Percentiles rank a stretch among this genome's conserved stretches.
These are phyloP conservation scores for Nitzschia palea DNA, from an alignment of 108 stramenopile species.

Conservation along the genomic window DNA sequence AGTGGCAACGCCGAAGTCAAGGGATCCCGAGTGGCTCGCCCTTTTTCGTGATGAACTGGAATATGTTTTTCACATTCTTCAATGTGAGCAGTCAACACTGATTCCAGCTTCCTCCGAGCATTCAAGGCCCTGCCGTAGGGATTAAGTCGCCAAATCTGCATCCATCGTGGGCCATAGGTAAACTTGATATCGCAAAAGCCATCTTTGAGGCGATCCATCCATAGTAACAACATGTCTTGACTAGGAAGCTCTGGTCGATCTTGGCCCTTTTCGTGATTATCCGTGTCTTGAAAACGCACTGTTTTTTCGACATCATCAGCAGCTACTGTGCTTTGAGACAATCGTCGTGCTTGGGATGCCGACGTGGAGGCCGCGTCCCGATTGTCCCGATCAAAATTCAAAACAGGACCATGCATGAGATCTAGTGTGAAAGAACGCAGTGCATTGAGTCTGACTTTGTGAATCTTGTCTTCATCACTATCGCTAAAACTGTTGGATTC, in stretches of 20 bases:
- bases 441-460: slow-evolving; percentile 20
- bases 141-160: slow-evolving; percentile 38
- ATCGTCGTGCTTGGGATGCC: neutral
- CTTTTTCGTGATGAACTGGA: slow-evolving; percentile 9
- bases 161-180: slow-evolving; percentile 34
- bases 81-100: slow-evolving; percentile 16
- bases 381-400: slow-evolving; percentile 1
- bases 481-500: neutral
- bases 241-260: slow-evolving; percentile 1
- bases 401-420: slow-evolving; percentile 27
- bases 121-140: slow-evolving; percentile 38
- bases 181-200: slow-evolving; percentile 37
- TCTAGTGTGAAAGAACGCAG: slow-evolving; percentile 35
- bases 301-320: neutral
- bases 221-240: slow-evolving; percentile 22
- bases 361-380: neutral
- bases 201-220: slow-evolving; percentile 39
- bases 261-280: neutral
- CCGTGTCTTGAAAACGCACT: neutral
- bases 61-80: slow-evolving; percentile 12
- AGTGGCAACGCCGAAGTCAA: slow-evolving; percentile 8
- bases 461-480: neutral
- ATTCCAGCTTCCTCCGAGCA: slow-evolving; percentile 20
- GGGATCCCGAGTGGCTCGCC: slow-evolving; percentile 9
- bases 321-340: neutral